Evolutionary conservation across 2,329 filamentous ascomycete species (phyloP).

Genomic region (Colletotrichum scovillei): DNA sequence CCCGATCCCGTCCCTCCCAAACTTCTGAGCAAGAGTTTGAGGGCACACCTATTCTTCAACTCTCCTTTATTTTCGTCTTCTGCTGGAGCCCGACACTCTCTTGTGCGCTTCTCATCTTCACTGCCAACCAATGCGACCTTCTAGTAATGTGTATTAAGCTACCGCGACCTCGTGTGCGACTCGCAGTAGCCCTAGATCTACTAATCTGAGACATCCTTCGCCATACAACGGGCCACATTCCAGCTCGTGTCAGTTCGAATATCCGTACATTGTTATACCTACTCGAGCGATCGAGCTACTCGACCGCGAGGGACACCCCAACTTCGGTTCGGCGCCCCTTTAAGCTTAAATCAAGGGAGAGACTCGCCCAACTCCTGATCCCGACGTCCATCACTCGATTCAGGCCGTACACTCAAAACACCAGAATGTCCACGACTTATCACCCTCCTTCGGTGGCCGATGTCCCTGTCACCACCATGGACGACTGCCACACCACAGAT

Average conservation of each 20-base stretch:
- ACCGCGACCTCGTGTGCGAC: conserved; percentile 1
- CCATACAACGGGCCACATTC: not conserved
- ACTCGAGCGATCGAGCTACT: not conserved
- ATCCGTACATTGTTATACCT: not conserved
- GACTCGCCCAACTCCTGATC: not conserved
- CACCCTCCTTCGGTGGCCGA: conserved; percentile 21
- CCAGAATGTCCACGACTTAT: conserved; percentile 22
- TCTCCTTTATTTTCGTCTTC: not conserved
- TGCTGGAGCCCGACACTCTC: not conserved
- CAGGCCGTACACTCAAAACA: not conserved
- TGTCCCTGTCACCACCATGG: not conserved
- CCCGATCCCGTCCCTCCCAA: conserved; percentile 19
- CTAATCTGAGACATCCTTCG: conserved; percentile 24
- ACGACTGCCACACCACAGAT: not conserved
- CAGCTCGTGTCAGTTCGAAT: not conserved
- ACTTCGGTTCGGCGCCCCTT: not conserved
- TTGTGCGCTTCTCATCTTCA: not conserved
- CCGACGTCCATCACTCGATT: not conserved
- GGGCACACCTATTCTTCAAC: not conserved
- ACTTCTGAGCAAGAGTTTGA: not conserved
- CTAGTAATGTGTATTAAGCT: conserved; percentile 1
- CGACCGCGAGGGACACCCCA: not conserved
- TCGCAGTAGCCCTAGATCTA: conserved; percentile 4
- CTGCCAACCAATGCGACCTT: not conserved
- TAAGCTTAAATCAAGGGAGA: not conserved